These are phyloP conservation scores for Dactylonectria estremocensis DNA, from an alignment of 2,329 filamentous ascomycete genomes.

Conservation along the genomic window DNA sequence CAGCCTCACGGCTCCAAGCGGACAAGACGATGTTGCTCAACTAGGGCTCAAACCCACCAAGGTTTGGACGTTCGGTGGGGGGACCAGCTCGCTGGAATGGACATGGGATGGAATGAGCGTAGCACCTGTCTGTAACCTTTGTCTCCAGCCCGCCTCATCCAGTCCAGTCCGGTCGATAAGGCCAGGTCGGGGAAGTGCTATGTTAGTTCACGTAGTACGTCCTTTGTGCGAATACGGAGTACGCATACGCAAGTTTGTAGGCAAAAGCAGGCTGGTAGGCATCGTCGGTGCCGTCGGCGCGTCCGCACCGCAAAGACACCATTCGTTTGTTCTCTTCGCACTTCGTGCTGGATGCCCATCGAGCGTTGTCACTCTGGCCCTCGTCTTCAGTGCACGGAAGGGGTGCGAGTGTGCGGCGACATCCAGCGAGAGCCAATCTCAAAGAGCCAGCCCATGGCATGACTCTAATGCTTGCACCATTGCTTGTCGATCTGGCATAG, in stretches of 20 bases:
- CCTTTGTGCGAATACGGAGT: background rate
- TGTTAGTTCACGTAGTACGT: background rate
- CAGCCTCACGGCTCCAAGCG: conserved; percentile 1
- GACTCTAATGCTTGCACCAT: conserved; percentile 28
- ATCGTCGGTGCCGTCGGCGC: conserved; percentile 9
- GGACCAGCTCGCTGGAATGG: conserved; percentile 45
- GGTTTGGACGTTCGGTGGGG: conserved; percentile 30
- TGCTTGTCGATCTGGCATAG: conserved; percentile 36
- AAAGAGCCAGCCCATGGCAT: conserved; percentile 29
- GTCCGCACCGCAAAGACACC: conserved; percentile 15
- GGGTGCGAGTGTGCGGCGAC: conserved; percentile 12
- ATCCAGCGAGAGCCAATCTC: conserved; percentile 27
- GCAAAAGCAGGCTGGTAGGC: too few species aligned
- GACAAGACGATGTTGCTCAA: conserved; percentile 9
- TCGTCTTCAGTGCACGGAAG: conserved; percentile 10
- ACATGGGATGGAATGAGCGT: conserved; percentile 38
- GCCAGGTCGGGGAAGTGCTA: too few species aligned
- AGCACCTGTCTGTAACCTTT: conserved; percentile 22
- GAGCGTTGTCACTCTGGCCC: background rate
- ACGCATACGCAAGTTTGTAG: background rate
- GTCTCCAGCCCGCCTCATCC: conserved; percentile 15
- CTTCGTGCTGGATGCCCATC: background rate
- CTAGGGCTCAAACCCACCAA: conserved; percentile 31
- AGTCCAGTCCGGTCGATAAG: conserved; percentile 17
- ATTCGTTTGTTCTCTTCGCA: conserved; percentile 6